Percentiles rank a stretch among this genome's conserved stretches.
Evolutionary conservation across 208 protist species (phyloP).

Genomic region (Giardia muris): DNA sequence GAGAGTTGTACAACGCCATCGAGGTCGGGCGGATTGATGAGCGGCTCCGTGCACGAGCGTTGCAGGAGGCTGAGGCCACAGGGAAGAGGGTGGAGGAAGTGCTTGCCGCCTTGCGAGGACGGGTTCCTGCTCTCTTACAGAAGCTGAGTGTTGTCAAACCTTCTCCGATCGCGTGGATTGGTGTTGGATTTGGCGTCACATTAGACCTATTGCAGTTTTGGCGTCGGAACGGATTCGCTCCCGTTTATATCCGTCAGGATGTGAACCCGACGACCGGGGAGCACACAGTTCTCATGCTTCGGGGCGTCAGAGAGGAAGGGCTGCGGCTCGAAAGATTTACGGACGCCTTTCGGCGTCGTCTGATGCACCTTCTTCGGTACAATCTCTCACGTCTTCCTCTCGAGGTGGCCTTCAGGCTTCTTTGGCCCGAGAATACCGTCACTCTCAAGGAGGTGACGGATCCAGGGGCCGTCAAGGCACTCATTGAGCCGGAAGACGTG

Average conservation of each 20-base stretch:
- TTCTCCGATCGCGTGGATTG: constrained; percentile 81
- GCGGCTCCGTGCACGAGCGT: neutral
- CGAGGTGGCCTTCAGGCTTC: neutral
- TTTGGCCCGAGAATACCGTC: neutral
- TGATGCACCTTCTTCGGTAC: neutral
- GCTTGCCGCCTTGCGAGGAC: neutral
- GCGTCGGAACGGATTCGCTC: constrained; percentile 25
- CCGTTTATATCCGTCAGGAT: constrained; percentile 67
- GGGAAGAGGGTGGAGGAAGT: neutral
- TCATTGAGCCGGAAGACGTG: neutral
- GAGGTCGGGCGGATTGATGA: constrained; percentile 10
- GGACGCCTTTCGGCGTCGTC: neutral
- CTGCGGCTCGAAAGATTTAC: neutral
- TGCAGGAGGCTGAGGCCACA: neutral
- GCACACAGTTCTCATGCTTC: constrained; percentile 92
- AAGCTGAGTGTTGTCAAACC: constrained; percentile 57
- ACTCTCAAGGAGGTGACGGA: neutral
- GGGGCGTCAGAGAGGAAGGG: neutral
- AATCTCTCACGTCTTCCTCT: neutral
- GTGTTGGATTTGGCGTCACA: constrained; percentile 83
- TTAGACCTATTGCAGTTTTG: constrained; percentile 79
- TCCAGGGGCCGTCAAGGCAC: neutral
- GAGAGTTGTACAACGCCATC: constrained; percentile 49
- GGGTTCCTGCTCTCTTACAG: neutral
- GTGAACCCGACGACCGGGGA: constrained; percentile 92